Evolutionary conservation across 768 basidiomycete species (phyloP).

Genomic region (Coprinopsis strossmayeri): DNA sequence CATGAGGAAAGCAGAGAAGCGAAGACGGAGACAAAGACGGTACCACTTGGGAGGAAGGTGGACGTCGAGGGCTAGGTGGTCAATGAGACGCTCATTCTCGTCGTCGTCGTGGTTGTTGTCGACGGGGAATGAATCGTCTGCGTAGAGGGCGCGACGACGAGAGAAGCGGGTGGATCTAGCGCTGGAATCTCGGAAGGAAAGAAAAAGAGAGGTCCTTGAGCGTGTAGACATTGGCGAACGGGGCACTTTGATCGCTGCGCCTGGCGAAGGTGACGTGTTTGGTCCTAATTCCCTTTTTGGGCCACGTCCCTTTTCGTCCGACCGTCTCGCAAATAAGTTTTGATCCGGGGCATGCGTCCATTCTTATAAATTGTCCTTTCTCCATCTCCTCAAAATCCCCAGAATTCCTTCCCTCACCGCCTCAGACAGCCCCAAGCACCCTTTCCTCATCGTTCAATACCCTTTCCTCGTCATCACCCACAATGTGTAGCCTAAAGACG

Average conservation of each 20-base stretch:
- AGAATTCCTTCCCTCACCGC: background rate
- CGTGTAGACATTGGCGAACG: slow-evolving; percentile 39
- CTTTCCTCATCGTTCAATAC: background rate
- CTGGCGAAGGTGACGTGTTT: too few species aligned
- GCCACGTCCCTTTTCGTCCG: too few species aligned
- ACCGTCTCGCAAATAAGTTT: too few species aligned
- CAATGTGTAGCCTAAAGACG: slow-evolving; percentile 56
- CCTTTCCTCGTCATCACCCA: slow-evolving; percentile 8
- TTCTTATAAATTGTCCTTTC: slow-evolving; percentile 2
- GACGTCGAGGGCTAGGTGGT: slow-evolving; percentile 44
- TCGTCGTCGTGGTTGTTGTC: slow-evolving; percentile 33
- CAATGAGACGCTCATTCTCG: slow-evolving; percentile 68
- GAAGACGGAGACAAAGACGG: slow-evolving; percentile 8
- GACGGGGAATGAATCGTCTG: slow-evolving; percentile 42
- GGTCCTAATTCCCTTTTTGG: too few species aligned
- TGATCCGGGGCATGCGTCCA: background rate
- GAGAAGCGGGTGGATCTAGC: slow-evolving; percentile 37
- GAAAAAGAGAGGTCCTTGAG: slow-evolving; percentile 87
- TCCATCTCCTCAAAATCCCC: background rate
- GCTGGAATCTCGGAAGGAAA: slow-evolving; percentile 84
- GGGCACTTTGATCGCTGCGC: too few species aligned
- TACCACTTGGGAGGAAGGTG: slow-evolving; percentile 88
- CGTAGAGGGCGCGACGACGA: slow-evolving; percentile 31
- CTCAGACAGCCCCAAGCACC: background rate
- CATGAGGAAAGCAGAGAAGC: slow-evolving; percentile 16